Percentiles rank a stretch among this genome's conserved stretches.
phyloP scores from a whole-genome alignment of 352 stramenopile species.

The Phytopythium litorale region DNA sequence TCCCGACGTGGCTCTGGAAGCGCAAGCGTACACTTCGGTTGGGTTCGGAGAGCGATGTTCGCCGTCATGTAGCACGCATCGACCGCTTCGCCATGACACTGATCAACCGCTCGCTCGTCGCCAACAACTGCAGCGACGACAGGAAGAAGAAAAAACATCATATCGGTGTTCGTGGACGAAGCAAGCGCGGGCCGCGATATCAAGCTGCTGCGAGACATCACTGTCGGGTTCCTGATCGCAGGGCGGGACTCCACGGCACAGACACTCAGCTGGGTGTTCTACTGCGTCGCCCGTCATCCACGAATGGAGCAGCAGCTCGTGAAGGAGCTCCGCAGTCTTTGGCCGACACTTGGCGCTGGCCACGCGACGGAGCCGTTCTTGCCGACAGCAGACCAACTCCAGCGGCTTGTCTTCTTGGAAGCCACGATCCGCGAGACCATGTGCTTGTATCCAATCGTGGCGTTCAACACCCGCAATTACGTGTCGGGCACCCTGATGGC shows the following conservation, averaged over 20 bases:
- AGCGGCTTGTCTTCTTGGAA: constrained; percentile 26
- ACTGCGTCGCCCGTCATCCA: constrained; percentile 31
- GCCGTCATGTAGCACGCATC: constrained; percentile 7
- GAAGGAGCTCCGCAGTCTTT: constrained; percentile 17
- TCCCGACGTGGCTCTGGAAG: constrained; percentile 7
- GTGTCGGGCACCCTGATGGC: constrained; percentile 22
- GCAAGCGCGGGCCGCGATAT: neutral
- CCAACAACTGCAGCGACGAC: neutral
- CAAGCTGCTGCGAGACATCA: constrained; percentile 41
- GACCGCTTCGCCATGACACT: constrained; percentile 12
- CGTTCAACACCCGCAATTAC: constrained; percentile 25
- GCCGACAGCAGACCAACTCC: constrained; percentile 19
- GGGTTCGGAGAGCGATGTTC: constrained; percentile 2
- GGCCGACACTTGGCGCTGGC: constrained; percentile 14
- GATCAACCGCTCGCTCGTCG: constrained; percentile 14
- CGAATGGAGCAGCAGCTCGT: constrained; percentile 21
- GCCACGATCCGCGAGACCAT: constrained; percentile 43
- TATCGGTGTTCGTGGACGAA: constrained; percentile 27
- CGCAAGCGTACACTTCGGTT: neutral
- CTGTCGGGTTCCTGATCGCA: constrained; percentile 58
- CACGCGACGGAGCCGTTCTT: neutral
- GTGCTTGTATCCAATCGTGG: constrained; percentile 42
- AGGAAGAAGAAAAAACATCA: constrained; percentile 7
- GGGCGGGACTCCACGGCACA: constrained; percentile 54
- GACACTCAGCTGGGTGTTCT: constrained; percentile 48